Evolutionary conservation across 352 stramenopile species (phyloP).

Genomic region (Phytophthora melonis): DNA sequence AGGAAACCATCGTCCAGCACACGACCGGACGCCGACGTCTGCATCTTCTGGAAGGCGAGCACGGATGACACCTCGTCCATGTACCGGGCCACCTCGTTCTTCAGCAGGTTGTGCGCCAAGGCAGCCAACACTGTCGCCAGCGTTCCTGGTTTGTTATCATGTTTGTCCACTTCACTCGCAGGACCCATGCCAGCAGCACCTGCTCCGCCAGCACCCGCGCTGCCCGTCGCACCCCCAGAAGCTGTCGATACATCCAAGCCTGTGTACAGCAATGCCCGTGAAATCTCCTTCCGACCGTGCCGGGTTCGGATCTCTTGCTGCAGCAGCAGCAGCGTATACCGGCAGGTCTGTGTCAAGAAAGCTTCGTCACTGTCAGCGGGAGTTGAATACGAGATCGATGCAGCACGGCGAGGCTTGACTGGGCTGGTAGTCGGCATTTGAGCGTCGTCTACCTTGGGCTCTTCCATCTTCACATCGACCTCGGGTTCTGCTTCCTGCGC

Average conservation of each 20-base stretch:
- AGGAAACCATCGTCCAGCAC: conserved; percentile 81
- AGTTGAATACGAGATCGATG: conserved; percentile 38
- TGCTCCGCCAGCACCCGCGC: conserved; percentile 13
- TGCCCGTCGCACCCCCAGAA: conserved; percentile 21
- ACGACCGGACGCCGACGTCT: conserved; percentile 62
- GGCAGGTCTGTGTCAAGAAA: conserved; percentile 74
- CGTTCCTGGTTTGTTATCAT: conserved; percentile 50
- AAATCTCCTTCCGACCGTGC: conserved; percentile 79
- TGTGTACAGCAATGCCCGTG: conserved; percentile 66
- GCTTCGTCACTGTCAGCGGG: conserved; percentile 47
- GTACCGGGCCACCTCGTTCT: conserved; percentile 76
- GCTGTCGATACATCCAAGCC: conserved; percentile 33
- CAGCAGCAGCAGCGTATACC: conserved; percentile 75
- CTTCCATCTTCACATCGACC: conserved; percentile 40
- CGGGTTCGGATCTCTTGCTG: conserved; percentile 85
- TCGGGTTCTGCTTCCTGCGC: conserved; percentile 14
- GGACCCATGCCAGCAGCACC: conserved; percentile 30
- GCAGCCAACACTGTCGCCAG: conserved; percentile 70
- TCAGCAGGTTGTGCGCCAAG: conserved; percentile 82
- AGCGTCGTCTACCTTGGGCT: conserved; percentile 17
- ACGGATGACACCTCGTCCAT: conserved; percentile 74
- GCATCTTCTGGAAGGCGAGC: conserved; percentile 68
- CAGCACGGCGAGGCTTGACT: conserved; percentile 34
- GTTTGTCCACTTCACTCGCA: conserved; percentile 52
- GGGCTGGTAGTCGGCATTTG: conserved; percentile 31